Evolutionary conservation across 1,284 basidiomycete species (phyloP), one percentile per base, ranked within the genome.

Genomic region (Ganoderma resinaceum): DNA sequence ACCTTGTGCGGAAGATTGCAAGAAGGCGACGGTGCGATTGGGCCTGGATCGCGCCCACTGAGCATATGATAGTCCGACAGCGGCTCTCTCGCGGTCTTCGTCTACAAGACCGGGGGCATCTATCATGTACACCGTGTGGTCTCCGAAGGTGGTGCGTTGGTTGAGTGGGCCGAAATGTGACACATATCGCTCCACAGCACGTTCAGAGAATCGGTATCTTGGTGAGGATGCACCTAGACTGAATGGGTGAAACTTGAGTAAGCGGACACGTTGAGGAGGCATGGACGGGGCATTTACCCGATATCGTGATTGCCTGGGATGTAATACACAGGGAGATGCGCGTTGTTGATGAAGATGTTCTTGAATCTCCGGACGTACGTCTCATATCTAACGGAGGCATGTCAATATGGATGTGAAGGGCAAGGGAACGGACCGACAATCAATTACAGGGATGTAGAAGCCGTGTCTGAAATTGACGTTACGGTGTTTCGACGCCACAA

Each of bases 231-330:
- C 79, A 26, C 91, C 91, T 20, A 95, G 82, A 14, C 93, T 91
- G 70, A 38, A 33, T 58, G 65, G 37, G 43, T 12, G 63, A 8
- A 68, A 53, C n/a, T 67, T 70, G 71, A 65, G 61, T 62, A 53
- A 65, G n/a, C 16, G 37, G 33, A 40, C 42, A 46, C 59, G 55
- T 31, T 63, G 63, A 63, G 66, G 42, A 61, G 60, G 58, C 18
- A 49, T 61, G 42, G 61, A 59, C 23, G 62, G 66, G 40, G 65
- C 52, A 8, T 14, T 66, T 76, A 93, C 87, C 92, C 94, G 53
- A 93, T 86, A 76, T 98, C 96, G 74, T 95, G 94, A 77, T 97
- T 98, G 8, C 96, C 96, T 1, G 95, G 92, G 35, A 96, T 86
- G 75, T 90, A 94, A 77, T 92, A 91, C 70, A 86, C 81, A 67